phyloP scores from a whole-genome alignment of 2,329 filamentous ascomycete genomes.

The Nigrospora oryzae region DNA sequence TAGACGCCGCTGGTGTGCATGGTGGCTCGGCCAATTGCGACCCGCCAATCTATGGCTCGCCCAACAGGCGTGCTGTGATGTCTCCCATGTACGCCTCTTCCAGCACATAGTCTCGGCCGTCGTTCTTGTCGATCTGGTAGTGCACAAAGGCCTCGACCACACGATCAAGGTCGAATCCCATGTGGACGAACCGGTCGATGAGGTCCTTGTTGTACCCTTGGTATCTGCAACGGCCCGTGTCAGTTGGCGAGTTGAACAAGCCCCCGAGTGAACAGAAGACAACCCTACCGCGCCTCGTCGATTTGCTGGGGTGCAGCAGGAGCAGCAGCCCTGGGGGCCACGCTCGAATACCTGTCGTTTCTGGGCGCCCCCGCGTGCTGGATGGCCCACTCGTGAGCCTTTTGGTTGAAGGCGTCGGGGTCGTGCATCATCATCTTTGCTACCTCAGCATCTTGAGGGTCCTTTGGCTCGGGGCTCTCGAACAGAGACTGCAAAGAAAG shows the following conservation, averaged over 20 bases:
- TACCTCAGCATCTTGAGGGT: conserved; percentile 94
- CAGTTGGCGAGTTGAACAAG: conserved; percentile 4
- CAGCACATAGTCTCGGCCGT: conserved; percentile 74
- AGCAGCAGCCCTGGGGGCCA: conserved; percentile 19
- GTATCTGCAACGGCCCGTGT: conserved; percentile 47
- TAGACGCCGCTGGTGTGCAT: too few relatives aligned
- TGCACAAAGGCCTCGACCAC: conserved; percentile 79
- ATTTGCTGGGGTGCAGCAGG: conserved; percentile 42
- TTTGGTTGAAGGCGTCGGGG: conserved; percentile 69
- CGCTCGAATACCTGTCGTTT: conserved; percentile 16
- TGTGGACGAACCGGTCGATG: conserved; percentile 74
- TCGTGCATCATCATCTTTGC: conserved; percentile 79
- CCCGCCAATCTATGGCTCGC: conserved; percentile 41
- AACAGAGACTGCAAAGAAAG: conserved; percentile 90
- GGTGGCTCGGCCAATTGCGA: too few relatives aligned
- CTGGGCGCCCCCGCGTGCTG: conserved; percentile 69
- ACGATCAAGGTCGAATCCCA: conserved; percentile 86
- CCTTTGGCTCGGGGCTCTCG: conserved; percentile 87
- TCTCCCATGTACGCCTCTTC: conserved; percentile 87
- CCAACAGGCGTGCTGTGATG: conserved; percentile 75
- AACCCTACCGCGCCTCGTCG: conserved; percentile 28
- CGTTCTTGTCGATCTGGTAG: conserved; percentile 71
- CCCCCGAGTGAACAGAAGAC: too few relatives aligned
- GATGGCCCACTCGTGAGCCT: conserved; percentile 86
- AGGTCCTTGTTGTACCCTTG: conserved; percentile 80